These are phyloP conservation scores for Allomyces macrogynus DNA, from an alignment of 192 early-diverging fungal species.

Conservation along the genomic window DNA sequence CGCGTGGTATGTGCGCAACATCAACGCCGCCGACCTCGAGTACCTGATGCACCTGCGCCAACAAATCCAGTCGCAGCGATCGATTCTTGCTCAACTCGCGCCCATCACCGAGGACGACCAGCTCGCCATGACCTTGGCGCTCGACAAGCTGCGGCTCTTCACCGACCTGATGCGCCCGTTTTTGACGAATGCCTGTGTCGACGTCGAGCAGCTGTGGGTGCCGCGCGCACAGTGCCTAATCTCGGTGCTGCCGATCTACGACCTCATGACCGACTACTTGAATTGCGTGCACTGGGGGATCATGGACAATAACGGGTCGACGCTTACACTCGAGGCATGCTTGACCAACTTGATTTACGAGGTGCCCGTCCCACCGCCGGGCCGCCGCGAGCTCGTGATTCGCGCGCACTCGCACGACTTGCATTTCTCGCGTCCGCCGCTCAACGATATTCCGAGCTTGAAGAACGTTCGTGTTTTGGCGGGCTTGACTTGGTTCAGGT, in stretches of 20 bases:
- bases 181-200: background rate
- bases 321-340: background rate
- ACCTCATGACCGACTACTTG: background rate
- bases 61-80: background rate
- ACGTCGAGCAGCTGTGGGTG: background rate
- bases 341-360: background rate
- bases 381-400: background rate
- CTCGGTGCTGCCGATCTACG: background rate
- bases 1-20: background rate
- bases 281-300: background rate
- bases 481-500: no score
- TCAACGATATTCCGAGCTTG: background rate
- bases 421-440: background rate
- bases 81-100: background rate
- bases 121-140: background rate
- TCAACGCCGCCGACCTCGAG: background rate
- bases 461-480: background rate
- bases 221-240: background rate
- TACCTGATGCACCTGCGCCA: background rate
- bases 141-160: background rate
- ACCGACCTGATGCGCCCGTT: background rate
- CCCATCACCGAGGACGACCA: background rate
- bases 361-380: background rate
- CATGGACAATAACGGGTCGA: background rate
- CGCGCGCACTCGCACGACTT: background rate